phyloP scores from a whole-genome alignment of 2,329 filamentous ascomycete genomes.

The Pseudocercospora vitis region DNA sequence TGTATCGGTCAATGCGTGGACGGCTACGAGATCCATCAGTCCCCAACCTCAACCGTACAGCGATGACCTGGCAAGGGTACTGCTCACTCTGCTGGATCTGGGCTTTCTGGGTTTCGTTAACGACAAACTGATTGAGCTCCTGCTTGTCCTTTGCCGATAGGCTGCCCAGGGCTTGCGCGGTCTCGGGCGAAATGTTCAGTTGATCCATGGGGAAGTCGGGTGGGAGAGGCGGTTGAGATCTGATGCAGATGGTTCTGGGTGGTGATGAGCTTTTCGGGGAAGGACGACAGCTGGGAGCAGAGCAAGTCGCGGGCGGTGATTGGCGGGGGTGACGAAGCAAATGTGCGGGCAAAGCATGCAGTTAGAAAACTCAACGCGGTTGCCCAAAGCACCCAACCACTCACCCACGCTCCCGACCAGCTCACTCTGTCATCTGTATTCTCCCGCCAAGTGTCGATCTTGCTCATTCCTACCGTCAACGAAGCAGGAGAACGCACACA shows the following conservation, averaged over 20 bases:
- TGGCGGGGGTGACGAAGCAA: no score
- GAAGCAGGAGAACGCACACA: background rate
- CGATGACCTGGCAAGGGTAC: constrained; percentile 23
- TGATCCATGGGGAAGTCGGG: constrained; percentile 29
- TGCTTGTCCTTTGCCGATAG: constrained; percentile 55
- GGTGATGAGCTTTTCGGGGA: constrained; percentile 3
- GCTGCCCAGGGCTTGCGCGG: constrained; percentile 30
- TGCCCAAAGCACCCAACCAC: no score
- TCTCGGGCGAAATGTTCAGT: constrained; percentile 31
- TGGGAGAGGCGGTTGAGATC: constrained; percentile 7
- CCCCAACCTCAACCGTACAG: background rate
- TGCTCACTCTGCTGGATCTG: constrained; percentile 61
- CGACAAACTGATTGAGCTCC: constrained; percentile 82
- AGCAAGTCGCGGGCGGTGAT: background rate
- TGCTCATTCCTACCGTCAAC: background rate
- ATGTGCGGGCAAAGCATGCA: no score
- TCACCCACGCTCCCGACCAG: no score
- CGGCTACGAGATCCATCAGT: constrained; percentile 12
- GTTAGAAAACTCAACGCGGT: no score
- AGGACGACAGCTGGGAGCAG: background rate
- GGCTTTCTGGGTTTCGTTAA: constrained; percentile 83
- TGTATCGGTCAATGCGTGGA: constrained; percentile 25
- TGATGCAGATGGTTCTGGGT: background rate
- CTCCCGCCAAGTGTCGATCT: constrained; percentile 1
- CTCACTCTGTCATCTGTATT: background rate